phyloP scores from a whole-genome alignment of 176 grass and related monocot species.

The sorghum (Sorghum bicolor) region DNA sequence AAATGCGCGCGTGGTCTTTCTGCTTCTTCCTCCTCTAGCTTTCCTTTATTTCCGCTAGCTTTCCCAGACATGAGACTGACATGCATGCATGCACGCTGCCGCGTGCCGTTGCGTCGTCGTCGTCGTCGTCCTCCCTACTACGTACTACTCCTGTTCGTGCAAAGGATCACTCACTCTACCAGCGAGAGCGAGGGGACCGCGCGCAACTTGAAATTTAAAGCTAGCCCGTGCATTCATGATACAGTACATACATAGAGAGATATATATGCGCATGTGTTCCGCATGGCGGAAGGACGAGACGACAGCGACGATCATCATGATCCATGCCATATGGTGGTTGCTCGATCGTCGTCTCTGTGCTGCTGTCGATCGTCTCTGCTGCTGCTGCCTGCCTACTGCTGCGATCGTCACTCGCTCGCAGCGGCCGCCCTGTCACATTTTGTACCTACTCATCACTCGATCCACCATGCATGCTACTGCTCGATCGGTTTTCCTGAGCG shows the following conservation, averaged over 20 bases:
- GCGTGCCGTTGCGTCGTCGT: no score
- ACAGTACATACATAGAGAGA: no score
- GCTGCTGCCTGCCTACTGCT: no score
- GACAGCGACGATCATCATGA: background rate
- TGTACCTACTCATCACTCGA: background rate
- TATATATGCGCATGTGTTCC: background rate
- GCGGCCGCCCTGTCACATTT: background rate
- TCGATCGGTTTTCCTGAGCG: background rate
- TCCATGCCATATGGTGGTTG: background rate
- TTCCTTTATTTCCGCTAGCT: background rate
- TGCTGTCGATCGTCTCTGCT: background rate
- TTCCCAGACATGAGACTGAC: background rate
- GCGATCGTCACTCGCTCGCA: no score
- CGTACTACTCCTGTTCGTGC: no score
- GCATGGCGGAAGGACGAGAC: background rate
- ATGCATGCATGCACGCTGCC: background rate
- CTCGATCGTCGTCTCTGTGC: no score
- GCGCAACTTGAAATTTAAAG: no score
- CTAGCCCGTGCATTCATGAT: no score
- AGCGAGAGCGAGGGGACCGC: no score
- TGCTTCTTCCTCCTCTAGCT: no score
- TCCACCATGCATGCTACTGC: no score
- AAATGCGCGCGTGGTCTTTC: background rate
- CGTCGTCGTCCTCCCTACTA: no score
- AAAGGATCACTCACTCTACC: background rate